Evolutionary conservation across 306 rosid species (phyloP).

Genomic region (Rosa rugosa): DNA sequence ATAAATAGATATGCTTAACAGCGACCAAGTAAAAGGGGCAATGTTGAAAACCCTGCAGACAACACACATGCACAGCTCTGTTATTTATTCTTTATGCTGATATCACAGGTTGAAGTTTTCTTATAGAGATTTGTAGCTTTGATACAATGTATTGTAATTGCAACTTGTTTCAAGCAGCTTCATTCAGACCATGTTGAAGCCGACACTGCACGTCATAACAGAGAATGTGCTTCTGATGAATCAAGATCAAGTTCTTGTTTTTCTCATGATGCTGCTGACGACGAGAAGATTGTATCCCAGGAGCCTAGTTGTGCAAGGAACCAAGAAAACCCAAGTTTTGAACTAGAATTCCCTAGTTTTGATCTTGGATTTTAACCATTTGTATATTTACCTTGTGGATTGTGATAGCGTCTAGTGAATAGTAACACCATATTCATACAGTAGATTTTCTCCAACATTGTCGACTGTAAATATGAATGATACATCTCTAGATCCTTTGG

Average conservation of each 20-base stretch:
- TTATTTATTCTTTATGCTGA: neutral
- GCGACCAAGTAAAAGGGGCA: neutral
- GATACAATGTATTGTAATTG: neutral
- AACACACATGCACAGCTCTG: neutral
- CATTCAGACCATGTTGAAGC: conserved; percentile 36
- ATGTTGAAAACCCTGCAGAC: neutral
- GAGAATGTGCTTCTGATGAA: conserved; percentile 24
- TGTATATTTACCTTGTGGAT: neutral
- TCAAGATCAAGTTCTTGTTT: conserved; percentile 22
- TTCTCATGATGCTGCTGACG: conserved; percentile 29
- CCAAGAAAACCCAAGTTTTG: conserved; percentile 57
- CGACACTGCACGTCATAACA: conserved; percentile 27
- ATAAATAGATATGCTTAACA: neutral
- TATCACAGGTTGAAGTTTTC: neutral
- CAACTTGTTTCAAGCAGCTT: conserved; percentile 30
- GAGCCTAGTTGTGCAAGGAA: conserved; percentile 37
- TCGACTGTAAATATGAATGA: neutral
- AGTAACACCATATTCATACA: neutral
- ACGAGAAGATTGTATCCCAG: conserved; percentile 28
- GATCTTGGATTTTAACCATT: conserved; percentile 67
- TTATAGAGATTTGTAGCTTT: neutral
- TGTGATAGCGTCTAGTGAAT: neutral
- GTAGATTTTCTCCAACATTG: neutral
- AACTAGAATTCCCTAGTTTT: conserved; percentile 58
- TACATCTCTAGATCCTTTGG: neutral